Evolutionary conservation across 441 rosid genomes (phyloP).

Genomic region (Daphne laureola): DNA sequence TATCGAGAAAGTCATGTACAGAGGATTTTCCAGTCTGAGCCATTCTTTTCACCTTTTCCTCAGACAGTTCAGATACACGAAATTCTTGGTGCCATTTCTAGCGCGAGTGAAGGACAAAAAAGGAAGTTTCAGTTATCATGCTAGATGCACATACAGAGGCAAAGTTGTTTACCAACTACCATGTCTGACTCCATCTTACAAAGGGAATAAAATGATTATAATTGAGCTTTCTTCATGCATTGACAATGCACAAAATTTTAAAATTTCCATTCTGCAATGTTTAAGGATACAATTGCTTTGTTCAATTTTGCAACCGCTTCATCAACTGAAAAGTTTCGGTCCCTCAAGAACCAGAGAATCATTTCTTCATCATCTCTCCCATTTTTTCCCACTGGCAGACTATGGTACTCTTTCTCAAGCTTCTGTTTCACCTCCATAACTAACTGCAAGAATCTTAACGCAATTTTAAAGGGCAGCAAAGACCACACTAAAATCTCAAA

Average conservation of each 20-base stretch:
- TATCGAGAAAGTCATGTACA: conserved; percentile 71
- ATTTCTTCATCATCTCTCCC: conserved; percentile 94
- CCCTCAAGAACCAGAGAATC: conserved; percentile 86
- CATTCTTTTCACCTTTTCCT: conserved; percentile 48
- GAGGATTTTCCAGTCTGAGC: conserved; percentile 76
- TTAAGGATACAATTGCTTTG: conserved; percentile 81
- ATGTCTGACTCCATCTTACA: conserved; percentile 1
- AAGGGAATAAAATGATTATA: too few relatives aligned
- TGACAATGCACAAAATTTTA: too few relatives aligned
- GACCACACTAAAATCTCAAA: neutral
- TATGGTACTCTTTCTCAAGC: conserved; percentile 48
- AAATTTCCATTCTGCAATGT: neutral
- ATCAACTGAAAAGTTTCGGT: conserved; percentile 60
- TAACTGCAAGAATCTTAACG: conserved; percentile 34
- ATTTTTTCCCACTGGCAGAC: conserved; percentile 73
- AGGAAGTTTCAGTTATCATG: conserved; percentile 10
- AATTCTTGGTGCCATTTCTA: conserved; percentile 91
- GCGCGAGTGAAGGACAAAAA: conserved; percentile 27
- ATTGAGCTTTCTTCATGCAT: too few relatives aligned
- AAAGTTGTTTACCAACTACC: neutral
- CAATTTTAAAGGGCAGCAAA: neutral
- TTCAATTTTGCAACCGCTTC: conserved; percentile 55
- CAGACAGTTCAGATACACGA: conserved; percentile 54
- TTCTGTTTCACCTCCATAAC: conserved; percentile 67
- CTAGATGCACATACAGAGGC: neutral